Evolutionary conservation across 192 early-diverging fungal species (phyloP).

Genomic region (Oehlia diaphana): DNA sequence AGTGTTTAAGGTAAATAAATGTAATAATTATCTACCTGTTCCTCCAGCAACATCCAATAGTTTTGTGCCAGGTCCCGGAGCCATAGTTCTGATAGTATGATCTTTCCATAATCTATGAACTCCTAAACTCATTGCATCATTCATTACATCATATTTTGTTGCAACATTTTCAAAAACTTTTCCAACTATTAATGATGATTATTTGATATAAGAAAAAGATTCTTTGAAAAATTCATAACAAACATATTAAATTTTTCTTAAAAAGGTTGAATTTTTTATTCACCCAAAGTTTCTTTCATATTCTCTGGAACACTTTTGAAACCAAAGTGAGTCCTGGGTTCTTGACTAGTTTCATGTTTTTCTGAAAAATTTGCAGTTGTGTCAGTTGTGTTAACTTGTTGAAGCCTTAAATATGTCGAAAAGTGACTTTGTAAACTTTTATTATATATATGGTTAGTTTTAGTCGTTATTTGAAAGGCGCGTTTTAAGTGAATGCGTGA

Average conservation of each 20-base stretch:
- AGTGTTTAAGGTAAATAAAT: too few species aligned
- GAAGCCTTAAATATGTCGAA: not conserved
- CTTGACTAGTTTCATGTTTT: not conserved
- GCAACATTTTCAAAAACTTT: conserved; percentile 94
- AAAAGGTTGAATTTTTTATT: not conserved
- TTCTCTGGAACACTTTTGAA: conserved; percentile 84
- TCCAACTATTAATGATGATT: conserved; percentile 58
- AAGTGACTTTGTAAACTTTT: not conserved
- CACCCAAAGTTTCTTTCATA: conserved; percentile 86
- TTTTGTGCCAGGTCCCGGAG: conserved; percentile 76
- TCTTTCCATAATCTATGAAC: conserved; percentile 98
- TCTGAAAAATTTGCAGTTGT: too few species aligned
- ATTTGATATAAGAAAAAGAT: not conserved
- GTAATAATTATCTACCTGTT: conserved; percentile 59
- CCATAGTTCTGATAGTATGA: conserved; percentile 81
- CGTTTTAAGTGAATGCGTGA: not conserved
- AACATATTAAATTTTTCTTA: not conserved
- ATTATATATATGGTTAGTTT: not conserved
- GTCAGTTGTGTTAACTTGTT: not conserved
- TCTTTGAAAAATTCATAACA: conserved; percentile 7
- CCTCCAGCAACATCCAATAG: conserved; percentile 97
- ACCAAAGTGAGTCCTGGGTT: conserved; percentile 85
- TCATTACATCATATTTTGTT: conserved; percentile 96
- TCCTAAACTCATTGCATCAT: conserved; percentile 93
- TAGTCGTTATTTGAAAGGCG: not conserved